phyloP scores from a whole-genome alignment of 805 yeast species.

The Kurtzmaniella fragi region DNA sequence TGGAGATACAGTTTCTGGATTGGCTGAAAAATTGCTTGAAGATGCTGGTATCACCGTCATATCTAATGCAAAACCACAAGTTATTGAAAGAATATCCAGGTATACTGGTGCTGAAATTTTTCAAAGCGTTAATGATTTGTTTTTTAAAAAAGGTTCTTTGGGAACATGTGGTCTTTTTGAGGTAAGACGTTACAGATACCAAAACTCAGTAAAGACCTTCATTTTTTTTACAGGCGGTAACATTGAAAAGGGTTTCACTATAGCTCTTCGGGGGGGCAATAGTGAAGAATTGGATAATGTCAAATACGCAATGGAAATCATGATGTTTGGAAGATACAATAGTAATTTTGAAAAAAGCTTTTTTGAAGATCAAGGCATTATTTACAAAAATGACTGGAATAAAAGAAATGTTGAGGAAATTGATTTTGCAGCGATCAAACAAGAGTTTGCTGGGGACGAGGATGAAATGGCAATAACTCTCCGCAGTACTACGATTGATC shows the following conservation, averaged over 20 bases:
- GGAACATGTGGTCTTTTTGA: slow-evolving; percentile 75
- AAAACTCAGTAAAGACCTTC: slow-evolving; percentile 59
- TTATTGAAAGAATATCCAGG: slow-evolving; percentile 71
- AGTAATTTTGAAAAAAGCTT: slow-evolving; percentile 61
- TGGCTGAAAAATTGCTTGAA: slow-evolving; percentile 67
- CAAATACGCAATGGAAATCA: slow-evolving; percentile 74
- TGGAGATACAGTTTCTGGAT: slow-evolving; percentile 76
- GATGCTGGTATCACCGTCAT: slow-evolving; percentile 80
- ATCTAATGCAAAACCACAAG: slow-evolving; percentile 73
- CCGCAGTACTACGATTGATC: neutral
- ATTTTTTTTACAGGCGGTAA: slow-evolving; percentile 78
- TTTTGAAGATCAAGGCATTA: slow-evolving; percentile 17
- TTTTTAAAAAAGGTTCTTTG: slow-evolving; percentile 51
- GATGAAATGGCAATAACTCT: neutral
- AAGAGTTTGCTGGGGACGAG: slow-evolving; percentile 1
- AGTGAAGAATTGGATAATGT: slow-evolving; percentile 57
- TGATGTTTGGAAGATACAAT: slow-evolving; percentile 75
- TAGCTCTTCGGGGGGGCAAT: slow-evolving; percentile 78
- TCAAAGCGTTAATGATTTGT: slow-evolving; percentile 78
- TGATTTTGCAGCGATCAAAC: slow-evolving; percentile 7
- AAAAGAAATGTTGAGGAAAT: slow-evolving; percentile 8
- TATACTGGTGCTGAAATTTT: slow-evolving; percentile 82
- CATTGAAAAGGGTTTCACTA: slow-evolving; percentile 70
- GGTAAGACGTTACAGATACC: slow-evolving; percentile 58
- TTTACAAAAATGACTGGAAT: slow-evolving; percentile 9